Conservation (phyloP, 2,329 filamentous ascomycete species). For the Neofusicoccum kwambonambiense region DNA sequence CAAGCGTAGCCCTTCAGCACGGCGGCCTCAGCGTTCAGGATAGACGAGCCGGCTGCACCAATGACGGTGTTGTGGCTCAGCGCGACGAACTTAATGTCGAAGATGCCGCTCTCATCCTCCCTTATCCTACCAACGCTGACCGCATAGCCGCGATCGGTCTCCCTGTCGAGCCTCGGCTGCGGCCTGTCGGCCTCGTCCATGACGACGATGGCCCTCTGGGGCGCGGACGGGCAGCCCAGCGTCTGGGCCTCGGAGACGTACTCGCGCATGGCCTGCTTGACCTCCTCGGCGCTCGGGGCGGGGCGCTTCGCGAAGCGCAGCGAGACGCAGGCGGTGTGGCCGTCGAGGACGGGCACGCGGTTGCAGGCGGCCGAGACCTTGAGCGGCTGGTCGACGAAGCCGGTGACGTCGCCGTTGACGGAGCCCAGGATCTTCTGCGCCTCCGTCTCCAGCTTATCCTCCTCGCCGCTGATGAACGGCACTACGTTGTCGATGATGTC, state of each 20-base stretch:
- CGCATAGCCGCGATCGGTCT: constrained; percentile 81
- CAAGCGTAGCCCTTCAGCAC: constrained; percentile 84
- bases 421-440: constrained; percentile 88
- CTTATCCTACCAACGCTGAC: constrained; percentile 86
- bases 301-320: constrained; percentile 76
- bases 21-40: constrained; percentile 89
- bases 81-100: constrained; percentile 93
- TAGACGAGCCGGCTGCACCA: constrained; percentile 92
- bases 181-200: constrained; percentile 89
- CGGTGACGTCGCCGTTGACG: constrained; percentile 69
- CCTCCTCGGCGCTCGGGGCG: constrained; percentile 70
- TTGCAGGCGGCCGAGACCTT: constrained; percentile 87
- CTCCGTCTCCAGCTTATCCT: constrained; percentile 94
- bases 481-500: constrained; percentile 96
- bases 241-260: constrained; percentile 81
- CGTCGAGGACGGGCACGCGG: constrained; percentile 90
- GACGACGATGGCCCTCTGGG: constrained; percentile 75
- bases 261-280: constrained; percentile 73
- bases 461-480: constrained; percentile 88
- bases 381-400: constrained; percentile 74
- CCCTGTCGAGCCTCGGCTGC: constrained; percentile 85
- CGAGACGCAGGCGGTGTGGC: constrained; percentile 92
- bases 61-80: constrained; percentile 92
- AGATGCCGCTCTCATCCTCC: constrained; percentile 82
- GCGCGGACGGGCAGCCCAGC: constrained; percentile 84